Evolutionary conservation across 208 protist genomes (phyloP).

Genomic region (Herpetomonas tarakana): DNA sequence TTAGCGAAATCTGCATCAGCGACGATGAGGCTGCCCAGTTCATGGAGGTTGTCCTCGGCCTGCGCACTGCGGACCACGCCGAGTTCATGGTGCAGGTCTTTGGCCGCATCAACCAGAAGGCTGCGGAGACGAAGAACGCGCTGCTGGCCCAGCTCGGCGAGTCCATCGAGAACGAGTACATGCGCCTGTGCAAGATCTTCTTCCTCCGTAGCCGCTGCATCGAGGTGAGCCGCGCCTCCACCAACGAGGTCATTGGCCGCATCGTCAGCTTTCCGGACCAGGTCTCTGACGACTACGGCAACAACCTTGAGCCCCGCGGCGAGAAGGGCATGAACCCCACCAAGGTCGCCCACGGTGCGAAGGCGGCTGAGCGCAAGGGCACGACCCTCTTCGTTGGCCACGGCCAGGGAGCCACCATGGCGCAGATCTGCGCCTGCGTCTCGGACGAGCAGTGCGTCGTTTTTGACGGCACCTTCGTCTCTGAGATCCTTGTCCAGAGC

Average conservation of each 20-base stretch:
- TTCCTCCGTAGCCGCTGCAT: slow-evolving; percentile 43
- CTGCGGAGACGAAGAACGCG: slow-evolving; percentile 12
- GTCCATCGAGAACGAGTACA: slow-evolving; percentile 37
- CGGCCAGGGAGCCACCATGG: slow-evolving; percentile 37
- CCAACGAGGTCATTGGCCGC: slow-evolving; percentile 25
- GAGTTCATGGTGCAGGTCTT: slow-evolving; percentile 28
- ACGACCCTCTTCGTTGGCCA: slow-evolving; percentile 50
- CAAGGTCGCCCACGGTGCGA: slow-evolving; percentile 17
- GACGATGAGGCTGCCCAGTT: slow-evolving; percentile 23
- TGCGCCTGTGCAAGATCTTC: slow-evolving; percentile 31
- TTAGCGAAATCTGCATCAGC: slow-evolving; percentile 52
- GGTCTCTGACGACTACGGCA: slow-evolving; percentile 54
- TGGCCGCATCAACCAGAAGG: slow-evolving; percentile 17
- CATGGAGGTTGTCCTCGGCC: slow-evolving; percentile 24
- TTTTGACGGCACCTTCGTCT: slow-evolving; percentile 41
- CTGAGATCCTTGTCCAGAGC: slow-evolving; percentile 31
- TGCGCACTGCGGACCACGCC: slow-evolving; percentile 27
- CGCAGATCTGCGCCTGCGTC: slow-evolving; percentile 32
- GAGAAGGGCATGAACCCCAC: slow-evolving; percentile 33
- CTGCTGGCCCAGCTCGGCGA: slow-evolving; percentile 18
- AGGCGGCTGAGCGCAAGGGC: slow-evolving; percentile 12
- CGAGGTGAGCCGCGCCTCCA: slow-evolving; percentile 29
- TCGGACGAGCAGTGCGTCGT: slow-evolving; percentile 25
- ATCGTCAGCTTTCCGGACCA: slow-evolving; percentile 38
- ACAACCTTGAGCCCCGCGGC: slow-evolving; percentile 51